Evolutionary conservation across 2,329 filamentous ascomycete species (phyloP), one percentile per base, ranked within the genome.

Genomic region (Calonectria pteridis): DNA sequence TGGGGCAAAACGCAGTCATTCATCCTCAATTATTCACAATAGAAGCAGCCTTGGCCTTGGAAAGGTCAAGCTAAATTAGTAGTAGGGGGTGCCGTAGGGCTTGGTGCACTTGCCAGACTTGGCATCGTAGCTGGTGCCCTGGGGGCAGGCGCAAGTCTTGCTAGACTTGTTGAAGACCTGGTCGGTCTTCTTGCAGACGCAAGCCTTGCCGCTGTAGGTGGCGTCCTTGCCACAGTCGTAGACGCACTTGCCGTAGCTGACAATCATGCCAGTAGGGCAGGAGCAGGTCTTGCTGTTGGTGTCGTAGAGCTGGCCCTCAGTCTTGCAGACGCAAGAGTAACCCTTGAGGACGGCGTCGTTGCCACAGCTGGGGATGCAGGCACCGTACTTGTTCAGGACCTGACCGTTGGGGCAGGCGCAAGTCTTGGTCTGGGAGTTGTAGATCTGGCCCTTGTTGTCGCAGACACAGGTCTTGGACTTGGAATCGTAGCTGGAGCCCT

Each of bases 281-380:
- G 40, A 58, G 63, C 76, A 77, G 35, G 59, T 73, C 76, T 77
- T 77, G 67, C 26, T n/a, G 37, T 76, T 40, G 64, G 73, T 66
- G 76, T 77, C 26, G 46, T 72, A 77, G 23, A 72, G 67, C 70
- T 77, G 74, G 68, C 63, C 67, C 14, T 73, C 31, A 58, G 77
- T 78, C 71, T 78, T 77, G 73, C 77, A 78, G 50, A 78, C 77
- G 9, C 77, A 78, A 14, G 43, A 67, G n/a, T 75, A 75, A 31
- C 77, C 63, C 75, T 78, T 78, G 65, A 69, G 74, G 26, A 71
- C 62, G 6, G 77, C 76, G 9, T 77, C 67, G 18, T 65, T 55
- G 5, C 77, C 77, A 20, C 77, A 78, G 70, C 77, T 58, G 20
- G 67, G 55, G 26, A 55, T 16, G 74, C 76, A 77, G 72, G 75